These are phyloP conservation scores for Terana coerulea DNA, from an alignment of 768 basidiomycete genomes.

Conservation along the genomic window DNA sequence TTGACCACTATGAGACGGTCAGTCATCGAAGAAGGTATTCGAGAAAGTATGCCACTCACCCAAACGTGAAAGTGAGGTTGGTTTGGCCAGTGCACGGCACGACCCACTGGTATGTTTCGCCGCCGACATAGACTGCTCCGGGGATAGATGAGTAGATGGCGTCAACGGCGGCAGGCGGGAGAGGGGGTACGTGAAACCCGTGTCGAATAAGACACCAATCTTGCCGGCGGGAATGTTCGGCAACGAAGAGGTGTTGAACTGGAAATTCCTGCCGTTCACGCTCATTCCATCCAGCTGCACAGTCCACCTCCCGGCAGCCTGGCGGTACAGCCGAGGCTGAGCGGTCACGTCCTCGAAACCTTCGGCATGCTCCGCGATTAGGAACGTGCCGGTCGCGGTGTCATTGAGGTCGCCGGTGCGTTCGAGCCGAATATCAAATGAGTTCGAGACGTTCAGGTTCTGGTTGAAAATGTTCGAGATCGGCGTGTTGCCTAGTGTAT, in stretches of 20 bases:
- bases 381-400: constrained; percentile 19
- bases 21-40: neutral
- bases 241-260: constrained; percentile 23
- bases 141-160: constrained; percentile 23
- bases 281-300: constrained; percentile 32
- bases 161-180: constrained; percentile 19
- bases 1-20: constrained; percentile 3
- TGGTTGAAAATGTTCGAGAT: constrained; percentile 20
- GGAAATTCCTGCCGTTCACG: constrained; percentile 42
- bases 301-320: constrained; percentile 32
- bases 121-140: constrained; percentile 22
- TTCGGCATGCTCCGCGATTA: constrained; percentile 20
- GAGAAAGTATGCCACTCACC: constrained; percentile 9
- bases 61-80: constrained; percentile 29
- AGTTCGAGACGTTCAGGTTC: constrained; percentile 15
- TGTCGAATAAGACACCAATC: constrained; percentile 23
- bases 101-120: constrained; percentile 5
- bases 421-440: constrained; percentile 21
- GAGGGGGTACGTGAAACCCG: constrained; percentile 23
- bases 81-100: constrained; percentile 29
- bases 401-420: constrained; percentile 18
- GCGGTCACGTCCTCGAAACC: constrained; percentile 14
- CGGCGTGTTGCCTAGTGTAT: constrained; percentile 17
- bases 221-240: constrained; percentile 6
- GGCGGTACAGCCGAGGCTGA: constrained; percentile 33